A percentile compares a stretch with the other conserved stretches of the same genome.
Conservation (phyloP, 352 stramenopile species). For the Phytophthora aleatoria region DNA sequence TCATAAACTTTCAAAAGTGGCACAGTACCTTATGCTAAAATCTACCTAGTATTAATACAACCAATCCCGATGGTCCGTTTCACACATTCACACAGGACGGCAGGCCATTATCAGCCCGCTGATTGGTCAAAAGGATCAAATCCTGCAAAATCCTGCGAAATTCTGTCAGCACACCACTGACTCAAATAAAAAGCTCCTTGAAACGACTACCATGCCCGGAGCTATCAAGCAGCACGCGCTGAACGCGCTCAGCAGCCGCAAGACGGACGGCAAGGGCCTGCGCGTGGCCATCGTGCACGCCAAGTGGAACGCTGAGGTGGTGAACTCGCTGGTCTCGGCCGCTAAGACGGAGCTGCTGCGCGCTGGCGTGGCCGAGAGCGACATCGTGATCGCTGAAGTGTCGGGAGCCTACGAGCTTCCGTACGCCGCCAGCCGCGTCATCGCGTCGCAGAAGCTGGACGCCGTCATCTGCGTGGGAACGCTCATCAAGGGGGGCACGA, state of each 20-base stretch:
- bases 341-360: constrained; percentile 67
- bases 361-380: constrained; percentile 60
- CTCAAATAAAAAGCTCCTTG: no score
- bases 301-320: constrained; percentile 88
- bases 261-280: constrained; percentile 75
- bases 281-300: constrained; percentile 85
- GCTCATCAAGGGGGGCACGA: constrained; percentile 97
- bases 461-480: constrained; percentile 96
- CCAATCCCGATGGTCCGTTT: no score
- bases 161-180: no score
- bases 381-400: constrained; percentile 84
- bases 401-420: constrained; percentile 97
- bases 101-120: no score
- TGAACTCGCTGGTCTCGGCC: constrained; percentile 68
- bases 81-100: no score
- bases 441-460: constrained; percentile 94
- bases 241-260: constrained; percentile 71
- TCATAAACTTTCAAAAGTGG: no score
- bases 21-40: no score
- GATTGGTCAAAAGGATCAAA: no score
- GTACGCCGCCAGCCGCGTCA: constrained; percentile 91
- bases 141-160: no score
- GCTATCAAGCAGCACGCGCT: constrained; percentile 71
- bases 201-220: background rate
- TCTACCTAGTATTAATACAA: no score